A percentile compares a stretch with the other conserved stretches of the same genome.
These are phyloP conservation scores for rapeseed (Brassica napus) DNA, from an alignment of 345 rosid genomes.

Conservation along the genomic window DNA sequence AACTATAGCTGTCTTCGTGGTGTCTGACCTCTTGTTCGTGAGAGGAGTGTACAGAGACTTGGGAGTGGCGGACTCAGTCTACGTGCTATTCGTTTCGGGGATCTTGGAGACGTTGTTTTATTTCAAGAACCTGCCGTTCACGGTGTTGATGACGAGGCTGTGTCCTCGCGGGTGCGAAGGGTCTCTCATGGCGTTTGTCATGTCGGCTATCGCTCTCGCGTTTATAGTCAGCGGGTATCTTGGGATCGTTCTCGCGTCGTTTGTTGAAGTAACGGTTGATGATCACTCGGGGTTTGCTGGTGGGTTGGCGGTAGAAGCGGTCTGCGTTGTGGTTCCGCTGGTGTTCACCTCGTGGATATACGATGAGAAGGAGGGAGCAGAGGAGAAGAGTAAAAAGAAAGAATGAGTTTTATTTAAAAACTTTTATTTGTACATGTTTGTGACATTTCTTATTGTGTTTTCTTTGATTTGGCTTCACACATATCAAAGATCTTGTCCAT, in stretches of 20 bases:
- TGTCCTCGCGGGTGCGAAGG: conserved; percentile 49
- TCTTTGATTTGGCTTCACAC: too few relatives aligned
- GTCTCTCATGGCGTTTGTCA: conserved; percentile 78
- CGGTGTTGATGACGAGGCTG: conserved; percentile 54
- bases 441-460: not conserved
- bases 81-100: conserved; percentile 66
- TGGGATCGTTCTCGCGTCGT: conserved; percentile 74
- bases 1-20: conserved; percentile 59
- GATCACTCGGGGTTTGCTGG: conserved; percentile 64
- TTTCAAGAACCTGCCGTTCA: conserved; percentile 80
- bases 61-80: conserved; percentile 64
- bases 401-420: not conserved
- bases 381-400: not conserved
- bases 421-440: not conserved
- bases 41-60: conserved; percentile 57
- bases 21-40: conserved; percentile 73
- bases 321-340: conserved; percentile 59
- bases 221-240: conserved; percentile 74
- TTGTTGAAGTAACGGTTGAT: conserved; percentile 57
- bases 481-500: too few relatives aligned
- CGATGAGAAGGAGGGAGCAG: not conserved
- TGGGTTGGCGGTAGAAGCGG: conserved; percentile 66
- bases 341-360: conserved; percentile 55
- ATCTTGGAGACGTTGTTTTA: conserved; percentile 68
- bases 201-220: conserved; percentile 73